Evolutionary conservation across 441 rosid genomes (phyloP), one percentile per base, ranked within the genome.

Genomic region (Adansonia gregorii): DNA sequence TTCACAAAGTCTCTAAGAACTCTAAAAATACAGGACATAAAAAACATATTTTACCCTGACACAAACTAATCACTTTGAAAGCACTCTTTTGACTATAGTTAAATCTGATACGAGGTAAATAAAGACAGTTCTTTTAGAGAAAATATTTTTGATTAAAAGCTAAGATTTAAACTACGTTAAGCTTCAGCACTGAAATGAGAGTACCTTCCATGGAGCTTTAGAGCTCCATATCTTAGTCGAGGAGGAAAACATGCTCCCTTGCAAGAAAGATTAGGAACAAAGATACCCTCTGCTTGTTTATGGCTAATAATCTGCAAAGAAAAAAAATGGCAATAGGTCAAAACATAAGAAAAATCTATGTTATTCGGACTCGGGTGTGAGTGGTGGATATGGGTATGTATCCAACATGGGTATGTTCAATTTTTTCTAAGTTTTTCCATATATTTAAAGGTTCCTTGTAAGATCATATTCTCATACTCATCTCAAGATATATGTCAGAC

Each of bases 251-350:
- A 79, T 55, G 75, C 8, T 64, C 69, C 74, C 41, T 76, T 85
- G 74, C 72, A 79, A 41, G 87, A 83, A 76, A 80, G 4, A 0
- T 51, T 78, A 51, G 84, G 83, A 45, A 73, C 10, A 11, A 65
- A 61, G 74, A 75, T 52, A 58, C 70, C 76, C 4, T 8, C 20
- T 1, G 41, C 63, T 63, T 73, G 85, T 68, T 84, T 88, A 20
- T 45, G 79, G 74, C 73, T 74, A 61, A 55, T 12, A 15, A 80
- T 78, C 97, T 92, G 97, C 58, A 76, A 77, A 4, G 17, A 15
- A 20, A 10, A 10, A 71, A 11, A 45, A 52, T 1, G 8, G 46
- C 24, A 15, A 24, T 15, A 27, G 60, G 22, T 6, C 14, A 70
- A 69, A 0, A 59, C 73, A 27, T 49, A 10, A 69, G 61, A 15